Evolutionary conservation across 345 rosid species (phyloP).

Genomic region (Ricinus communis): DNA sequence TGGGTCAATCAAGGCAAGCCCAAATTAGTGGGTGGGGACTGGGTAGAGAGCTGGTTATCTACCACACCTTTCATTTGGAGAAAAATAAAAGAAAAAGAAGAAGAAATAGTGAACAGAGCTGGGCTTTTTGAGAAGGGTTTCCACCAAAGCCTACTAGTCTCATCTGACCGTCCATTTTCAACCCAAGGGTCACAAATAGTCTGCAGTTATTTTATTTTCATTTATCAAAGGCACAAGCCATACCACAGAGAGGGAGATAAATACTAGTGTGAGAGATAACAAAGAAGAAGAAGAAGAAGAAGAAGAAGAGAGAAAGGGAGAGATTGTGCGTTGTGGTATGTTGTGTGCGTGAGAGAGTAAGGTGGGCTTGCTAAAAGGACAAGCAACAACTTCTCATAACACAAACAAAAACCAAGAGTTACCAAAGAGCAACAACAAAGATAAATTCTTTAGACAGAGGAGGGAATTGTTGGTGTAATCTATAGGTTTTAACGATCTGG

Average conservation of each 20-base stretch:
- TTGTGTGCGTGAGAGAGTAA: neutral
- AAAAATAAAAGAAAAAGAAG: too few species aligned
- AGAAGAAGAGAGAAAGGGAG: neutral
- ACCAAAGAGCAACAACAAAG: neutral
- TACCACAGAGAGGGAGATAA: neutral
- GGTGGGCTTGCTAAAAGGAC: neutral
- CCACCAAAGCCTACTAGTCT: neutral
- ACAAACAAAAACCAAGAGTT: neutral
- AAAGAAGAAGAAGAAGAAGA: neutral
- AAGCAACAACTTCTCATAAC: neutral
- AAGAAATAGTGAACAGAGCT: too few species aligned
- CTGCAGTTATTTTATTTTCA: constrained; percentile 13
- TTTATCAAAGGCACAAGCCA: neutral
- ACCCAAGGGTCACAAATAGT: constrained; percentile 11
- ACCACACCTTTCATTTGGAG: too few species aligned
- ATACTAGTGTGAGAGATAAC: neutral
- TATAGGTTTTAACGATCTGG: constrained; percentile 1
- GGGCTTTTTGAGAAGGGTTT: constrained; percentile 10
- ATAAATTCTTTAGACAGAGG: neutral
- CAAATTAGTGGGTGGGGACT: neutral
- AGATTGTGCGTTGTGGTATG: neutral
- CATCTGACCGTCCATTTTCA: constrained; percentile 8
- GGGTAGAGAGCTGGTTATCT: neutral
- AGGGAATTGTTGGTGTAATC: neutral
- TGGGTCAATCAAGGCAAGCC: neutral